These are phyloP conservation scores for Brassica hybrid DNA, from an alignment of 441 rosid species.

Conservation along the genomic window DNA sequence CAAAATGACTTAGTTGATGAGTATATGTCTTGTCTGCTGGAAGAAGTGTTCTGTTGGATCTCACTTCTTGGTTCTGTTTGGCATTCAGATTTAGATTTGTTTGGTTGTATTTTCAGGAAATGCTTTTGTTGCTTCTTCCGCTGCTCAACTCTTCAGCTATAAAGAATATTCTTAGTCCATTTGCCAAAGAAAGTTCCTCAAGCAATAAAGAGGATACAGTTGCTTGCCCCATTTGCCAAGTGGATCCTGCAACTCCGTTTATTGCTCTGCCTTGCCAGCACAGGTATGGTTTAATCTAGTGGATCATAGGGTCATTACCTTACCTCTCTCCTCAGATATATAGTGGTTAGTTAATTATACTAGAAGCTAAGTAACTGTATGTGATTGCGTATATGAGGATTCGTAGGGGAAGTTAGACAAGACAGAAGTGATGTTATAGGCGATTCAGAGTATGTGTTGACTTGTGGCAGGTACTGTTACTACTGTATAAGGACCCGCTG, in stretches of 20 bases:
- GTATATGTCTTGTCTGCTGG: constrained; percentile 1
- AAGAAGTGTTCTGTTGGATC: too few species aligned
- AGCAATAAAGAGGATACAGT: constrained; percentile 59
- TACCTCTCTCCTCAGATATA: background rate
- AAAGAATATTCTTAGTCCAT: constrained; percentile 74
- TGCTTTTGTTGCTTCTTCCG: constrained; percentile 93
- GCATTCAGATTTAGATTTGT: constrained; percentile 28
- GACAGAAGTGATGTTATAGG: constrained; percentile 7
- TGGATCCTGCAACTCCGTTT: constrained; percentile 80
- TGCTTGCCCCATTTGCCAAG: constrained; percentile 81
- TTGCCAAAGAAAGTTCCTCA: constrained; percentile 78
- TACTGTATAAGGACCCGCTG: constrained; percentile 90
- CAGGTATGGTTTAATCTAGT: constrained; percentile 53
- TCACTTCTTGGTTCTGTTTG: too few species aligned
- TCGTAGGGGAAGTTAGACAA: constrained; percentile 10
- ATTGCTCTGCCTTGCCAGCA: constrained; percentile 92
- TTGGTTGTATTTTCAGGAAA: constrained; percentile 64
- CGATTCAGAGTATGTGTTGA: constrained; percentile 17
- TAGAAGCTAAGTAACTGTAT: background rate
- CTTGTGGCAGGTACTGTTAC: constrained; percentile 81
- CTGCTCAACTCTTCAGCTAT: constrained; percentile 90
- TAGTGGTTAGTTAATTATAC: too few species aligned
- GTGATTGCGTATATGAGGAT: constrained; percentile 15
- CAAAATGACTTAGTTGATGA: constrained; percentile 2
- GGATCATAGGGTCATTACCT: constrained; percentile 23